Evolutionary conservation across 2,329 filamentous ascomycete genomes (phyloP).

Genomic region (Hymenoscyphus linearis): DNA sequence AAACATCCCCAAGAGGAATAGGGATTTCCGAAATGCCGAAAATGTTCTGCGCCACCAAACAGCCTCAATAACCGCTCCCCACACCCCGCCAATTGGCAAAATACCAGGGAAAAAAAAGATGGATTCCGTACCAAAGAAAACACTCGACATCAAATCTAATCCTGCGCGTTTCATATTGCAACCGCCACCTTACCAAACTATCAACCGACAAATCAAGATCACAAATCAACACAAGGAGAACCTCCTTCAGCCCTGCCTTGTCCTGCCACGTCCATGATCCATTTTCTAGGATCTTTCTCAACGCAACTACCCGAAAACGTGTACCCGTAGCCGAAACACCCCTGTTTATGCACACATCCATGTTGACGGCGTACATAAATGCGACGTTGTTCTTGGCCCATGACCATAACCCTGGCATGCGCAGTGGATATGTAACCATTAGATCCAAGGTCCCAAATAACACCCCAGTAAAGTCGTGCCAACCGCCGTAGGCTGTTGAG

Average conservation of each 20-base stretch:
- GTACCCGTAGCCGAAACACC: neutral
- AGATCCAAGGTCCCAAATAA: neutral
- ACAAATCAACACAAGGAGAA: neutral
- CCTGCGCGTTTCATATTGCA: neutral
- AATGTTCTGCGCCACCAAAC: neutral
- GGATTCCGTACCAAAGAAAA: neutral
- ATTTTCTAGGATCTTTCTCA: too few relatives aligned
- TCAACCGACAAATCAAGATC: neutral
- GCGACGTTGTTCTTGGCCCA: neutral
- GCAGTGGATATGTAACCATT: too few relatives aligned
- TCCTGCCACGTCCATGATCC: neutral
- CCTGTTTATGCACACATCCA: neutral
- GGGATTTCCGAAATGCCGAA: neutral
- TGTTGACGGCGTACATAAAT: neutral
- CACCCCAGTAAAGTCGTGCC: neutral
- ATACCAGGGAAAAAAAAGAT: neutral
- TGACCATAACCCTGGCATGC: neutral
- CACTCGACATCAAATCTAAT: neutral
- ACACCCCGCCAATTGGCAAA: neutral
- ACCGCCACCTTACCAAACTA: neutral
- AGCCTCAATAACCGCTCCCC: neutral
- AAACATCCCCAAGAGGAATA: neutral
- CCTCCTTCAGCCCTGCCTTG: neutral
- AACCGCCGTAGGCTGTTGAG: neutral
- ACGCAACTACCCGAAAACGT: neutral